phyloP scores from a whole-genome alignment of 2,329 filamentous ascomycete species.

The Colletotrichum lentis region DNA sequence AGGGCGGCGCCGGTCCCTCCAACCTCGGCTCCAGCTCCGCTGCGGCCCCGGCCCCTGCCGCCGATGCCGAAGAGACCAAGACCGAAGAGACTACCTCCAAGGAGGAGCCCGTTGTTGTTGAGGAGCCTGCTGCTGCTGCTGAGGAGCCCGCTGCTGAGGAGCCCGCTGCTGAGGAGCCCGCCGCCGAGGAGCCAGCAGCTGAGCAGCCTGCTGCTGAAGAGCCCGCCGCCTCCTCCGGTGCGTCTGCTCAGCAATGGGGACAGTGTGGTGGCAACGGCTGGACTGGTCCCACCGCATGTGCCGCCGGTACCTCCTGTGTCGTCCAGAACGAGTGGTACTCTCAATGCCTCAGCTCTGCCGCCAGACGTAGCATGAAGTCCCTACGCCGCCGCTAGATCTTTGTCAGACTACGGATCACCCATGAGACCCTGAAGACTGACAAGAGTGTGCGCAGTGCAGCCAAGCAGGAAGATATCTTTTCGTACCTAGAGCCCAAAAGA shows the following conservation, averaged over 20 bases:
- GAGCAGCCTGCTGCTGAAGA: background rate
- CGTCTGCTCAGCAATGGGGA: constrained; percentile 29
- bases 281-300: constrained; percentile 42
- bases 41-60: constrained; percentile 7
- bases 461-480: too few relatives aligned
- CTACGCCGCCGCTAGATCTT: constrained; percentile 3
- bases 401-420: background rate
- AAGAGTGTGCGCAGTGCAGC: accelerated
- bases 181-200: background rate
- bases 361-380: background rate
- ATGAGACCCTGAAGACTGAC: accelerated
- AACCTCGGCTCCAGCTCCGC: constrained; percentile 39
- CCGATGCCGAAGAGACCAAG: background rate
- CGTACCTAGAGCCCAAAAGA: background rate
- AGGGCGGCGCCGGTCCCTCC: constrained; percentile 40
- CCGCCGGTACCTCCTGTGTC: constrained; percentile 38
- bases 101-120: too few relatives aligned
- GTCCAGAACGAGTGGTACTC: constrained; percentile 55
- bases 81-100: constrained; percentile 1
- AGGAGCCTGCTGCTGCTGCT: too few relatives aligned
- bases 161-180: background rate
- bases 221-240: background rate
- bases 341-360: constrained; percentile 58
- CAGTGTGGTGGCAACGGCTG: constrained; percentile 44
- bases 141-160: background rate